Base-by-base conservation (phyloP, 2,329 filamentous ascomycete species). In the Pseudocercospora eumusae region DNA sequence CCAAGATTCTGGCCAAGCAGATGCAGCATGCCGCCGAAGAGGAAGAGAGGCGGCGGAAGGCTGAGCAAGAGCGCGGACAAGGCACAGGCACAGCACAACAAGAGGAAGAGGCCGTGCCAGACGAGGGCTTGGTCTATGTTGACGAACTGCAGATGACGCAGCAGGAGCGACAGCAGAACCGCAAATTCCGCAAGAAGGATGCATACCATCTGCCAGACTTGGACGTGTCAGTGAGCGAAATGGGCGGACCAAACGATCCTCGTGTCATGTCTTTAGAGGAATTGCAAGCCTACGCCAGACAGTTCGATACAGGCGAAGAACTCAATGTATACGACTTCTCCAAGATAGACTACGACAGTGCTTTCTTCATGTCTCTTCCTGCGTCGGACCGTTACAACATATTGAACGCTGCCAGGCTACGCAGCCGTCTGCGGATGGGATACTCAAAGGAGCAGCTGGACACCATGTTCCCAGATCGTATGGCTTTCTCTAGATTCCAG, bases 181-280 rank as follows among this genome's bases (percentile, higher is more conserved):
- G 92, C 28, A 88, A 86, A 61, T 99, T 99, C 76, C 88, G 85
- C 76, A 96, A 93, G 76, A 92, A 92, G 73, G 96, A 99, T 76
- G 90, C 92, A 21, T 99, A 99, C 74, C 95, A 99, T 80, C 81
- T 99, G 1, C 96, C 95, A 0, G 92, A 96, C 42, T 78, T 99
- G 31, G 86, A 91, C 60, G 81, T 86, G 33, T 87, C 88, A 50
- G 87, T 99, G 61, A 86, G 89, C 57, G 87, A 88, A 62, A 96
- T 97, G 91, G 92, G 92, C 2, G 90, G 88, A 57, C 89, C 91
- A 3, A 91, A 97, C 65, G 95, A 99, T 75, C 93, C 93, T 3
- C 85, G 96, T 15, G 93, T 99, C 70, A 98, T 99, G 95, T 96
- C 90, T 57, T 85, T 96, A 23, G 92, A 96, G 72, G 93, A 99